Evolutionary conservation across 2,329 filamentous ascomycete species (phyloP).

Genomic region (Aspergillus oerlinghausenensis): DNA sequence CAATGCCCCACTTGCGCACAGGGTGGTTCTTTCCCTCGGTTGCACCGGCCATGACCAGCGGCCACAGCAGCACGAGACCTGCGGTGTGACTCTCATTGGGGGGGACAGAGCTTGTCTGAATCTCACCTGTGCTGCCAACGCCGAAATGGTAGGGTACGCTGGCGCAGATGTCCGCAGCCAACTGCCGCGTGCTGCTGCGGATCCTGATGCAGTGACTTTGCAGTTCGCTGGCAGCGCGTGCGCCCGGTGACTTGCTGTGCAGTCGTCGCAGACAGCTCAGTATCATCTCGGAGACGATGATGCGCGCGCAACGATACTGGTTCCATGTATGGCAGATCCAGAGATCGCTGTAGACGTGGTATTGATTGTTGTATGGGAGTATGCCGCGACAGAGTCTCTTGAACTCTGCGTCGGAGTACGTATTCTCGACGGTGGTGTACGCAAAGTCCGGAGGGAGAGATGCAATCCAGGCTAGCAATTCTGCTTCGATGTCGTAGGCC

Average conservation of each 20-base stretch:
- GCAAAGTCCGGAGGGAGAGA: conserved; percentile 23
- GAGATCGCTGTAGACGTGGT: conserved; percentile 53
- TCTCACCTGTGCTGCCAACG: conserved; percentile 12
- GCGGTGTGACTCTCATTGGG: conserved; percentile 27
- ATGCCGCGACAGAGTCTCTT: conserved; percentile 21
- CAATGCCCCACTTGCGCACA: conserved; percentile 29
- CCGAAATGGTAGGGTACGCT: conserved; percentile 35
- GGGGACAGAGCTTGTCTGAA: conserved; percentile 7
- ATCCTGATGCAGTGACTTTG: conserved; percentile 26
- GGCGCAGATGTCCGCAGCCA: conserved; percentile 35
- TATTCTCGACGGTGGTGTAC: conserved; percentile 23
- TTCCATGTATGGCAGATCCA: conserved; percentile 55
- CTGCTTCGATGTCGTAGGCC: conserved; percentile 30
- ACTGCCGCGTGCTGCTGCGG: conserved; percentile 21
- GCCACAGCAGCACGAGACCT: conserved; percentile 34
- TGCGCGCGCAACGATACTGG: conserved; percentile 56
- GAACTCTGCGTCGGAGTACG: conserved; percentile 34
- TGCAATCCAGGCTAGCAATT: conserved; percentile 30
- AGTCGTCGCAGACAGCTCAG: conserved; percentile 26
- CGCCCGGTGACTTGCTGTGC: conserved; percentile 15
- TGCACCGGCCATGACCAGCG: conserved; percentile 32
- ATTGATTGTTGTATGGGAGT: conserved; percentile 45
- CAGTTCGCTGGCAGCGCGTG: conserved; percentile 25
- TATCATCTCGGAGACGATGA: conserved; percentile 50
- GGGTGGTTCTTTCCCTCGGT: conserved; percentile 25